Evolutionary conservation across 2,329 filamentous ascomycete genomes (phyloP).

Genomic region (Chalaropsis ovoidea): DNA sequence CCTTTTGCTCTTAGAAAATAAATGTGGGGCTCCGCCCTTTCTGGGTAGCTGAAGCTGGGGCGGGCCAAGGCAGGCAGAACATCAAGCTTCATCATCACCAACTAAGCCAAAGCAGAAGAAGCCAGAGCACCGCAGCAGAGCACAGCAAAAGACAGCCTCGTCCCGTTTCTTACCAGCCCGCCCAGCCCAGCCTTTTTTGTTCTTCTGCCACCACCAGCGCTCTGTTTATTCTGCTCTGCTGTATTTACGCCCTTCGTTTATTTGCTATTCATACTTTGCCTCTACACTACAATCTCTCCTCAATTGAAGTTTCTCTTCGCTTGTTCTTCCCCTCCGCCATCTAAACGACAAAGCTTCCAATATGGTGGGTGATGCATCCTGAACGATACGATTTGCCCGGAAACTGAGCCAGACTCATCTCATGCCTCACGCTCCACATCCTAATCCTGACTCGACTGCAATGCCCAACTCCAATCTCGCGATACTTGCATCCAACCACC

Average conservation of each 20-base stretch:
- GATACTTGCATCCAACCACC: background rate
- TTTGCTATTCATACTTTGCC: background rate
- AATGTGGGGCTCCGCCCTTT: slow-evolving; percentile 6
- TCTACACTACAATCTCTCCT: background rate
- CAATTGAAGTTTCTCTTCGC: background rate
- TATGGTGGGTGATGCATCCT: slow-evolving; percentile 10
- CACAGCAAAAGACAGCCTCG: background rate
- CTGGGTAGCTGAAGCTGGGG: slow-evolving; percentile 21
- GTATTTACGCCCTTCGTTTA: background rate
- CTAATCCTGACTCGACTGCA: no score
- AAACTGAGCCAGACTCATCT: background rate
- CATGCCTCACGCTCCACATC: background rate
- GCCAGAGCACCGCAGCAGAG: background rate
- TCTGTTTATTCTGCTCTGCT: background rate
- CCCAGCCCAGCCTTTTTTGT: background rate
- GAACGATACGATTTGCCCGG: no score
- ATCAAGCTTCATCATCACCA: slow-evolving; percentile 26
- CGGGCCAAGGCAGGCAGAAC: slow-evolving; percentile 25
- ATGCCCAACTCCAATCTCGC: background rate
- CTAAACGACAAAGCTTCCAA: background rate
- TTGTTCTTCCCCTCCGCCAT: background rate
- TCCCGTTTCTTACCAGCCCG: background rate
- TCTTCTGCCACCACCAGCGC: background rate
- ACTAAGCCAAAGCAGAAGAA: background rate
- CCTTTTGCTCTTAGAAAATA: slow-evolving; percentile 6